Percentiles rank a stretch among this genome's conserved stretches.
These are phyloP conservation scores for Venturia carpophila DNA, from an alignment of 2,329 filamentous ascomycete genomes.

Conservation along the genomic window DNA sequence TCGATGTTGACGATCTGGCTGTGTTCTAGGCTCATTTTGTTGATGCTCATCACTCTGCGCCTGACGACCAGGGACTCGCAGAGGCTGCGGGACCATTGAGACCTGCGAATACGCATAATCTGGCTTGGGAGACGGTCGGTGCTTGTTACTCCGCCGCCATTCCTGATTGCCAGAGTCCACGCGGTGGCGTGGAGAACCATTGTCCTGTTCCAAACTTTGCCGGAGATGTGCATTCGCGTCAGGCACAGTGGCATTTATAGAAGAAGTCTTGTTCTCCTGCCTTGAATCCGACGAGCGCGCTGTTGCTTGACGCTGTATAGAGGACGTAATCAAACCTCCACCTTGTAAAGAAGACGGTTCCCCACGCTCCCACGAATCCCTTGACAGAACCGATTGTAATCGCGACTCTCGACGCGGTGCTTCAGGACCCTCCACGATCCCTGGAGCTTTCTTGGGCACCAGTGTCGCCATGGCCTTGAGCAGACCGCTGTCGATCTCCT, in stretches of 20 bases:
- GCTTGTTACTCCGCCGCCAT: not conserved
- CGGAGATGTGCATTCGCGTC: not conserved
- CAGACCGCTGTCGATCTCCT: not conserved
- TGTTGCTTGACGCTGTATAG: not conserved
- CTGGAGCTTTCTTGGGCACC: not conserved
- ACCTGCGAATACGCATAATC: not conserved
- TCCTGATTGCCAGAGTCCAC: not conserved
- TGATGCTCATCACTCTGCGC: not conserved
- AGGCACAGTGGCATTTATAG: not conserved
- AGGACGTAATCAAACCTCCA: not conserved
- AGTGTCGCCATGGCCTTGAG: not conserved
- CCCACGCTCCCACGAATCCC: not conserved
- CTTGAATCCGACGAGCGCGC: not conserved
- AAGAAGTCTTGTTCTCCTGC: not conserved
- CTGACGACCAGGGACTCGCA: not conserved
- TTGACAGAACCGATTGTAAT: not conserved
- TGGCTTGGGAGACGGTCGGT: not conserved
- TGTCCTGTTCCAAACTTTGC: not conserved
- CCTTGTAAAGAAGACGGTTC: not conserved
- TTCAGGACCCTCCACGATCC: not conserved
- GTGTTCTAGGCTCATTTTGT: not conserved
- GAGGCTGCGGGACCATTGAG: not conserved
- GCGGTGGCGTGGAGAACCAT: not conserved
- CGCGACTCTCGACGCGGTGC: not conserved
- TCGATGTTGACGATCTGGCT: not conserved